Conservation (phyloP, 257 asterid species). For the Plantago major region DNA sequence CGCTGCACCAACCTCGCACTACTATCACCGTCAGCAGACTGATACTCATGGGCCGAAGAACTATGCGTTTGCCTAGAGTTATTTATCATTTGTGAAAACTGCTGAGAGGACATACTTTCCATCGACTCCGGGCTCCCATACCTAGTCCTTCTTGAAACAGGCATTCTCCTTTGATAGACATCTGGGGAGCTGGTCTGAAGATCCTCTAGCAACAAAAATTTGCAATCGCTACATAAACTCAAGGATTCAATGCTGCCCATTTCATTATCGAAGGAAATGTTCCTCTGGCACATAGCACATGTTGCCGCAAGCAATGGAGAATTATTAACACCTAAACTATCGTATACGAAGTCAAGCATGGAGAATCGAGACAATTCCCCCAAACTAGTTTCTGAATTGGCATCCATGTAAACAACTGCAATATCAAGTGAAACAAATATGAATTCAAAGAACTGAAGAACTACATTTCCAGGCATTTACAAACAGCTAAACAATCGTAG, state of each 20-base stretch:
- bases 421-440: background rate
- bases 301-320: slow-evolving; percentile 18
- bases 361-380: slow-evolving; percentile 36
- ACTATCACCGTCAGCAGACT: slow-evolving; percentile 42
- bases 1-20: slow-evolving; percentile 32
- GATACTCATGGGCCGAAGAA: slow-evolving; percentile 38
- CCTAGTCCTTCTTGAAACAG: slow-evolving; percentile 38
- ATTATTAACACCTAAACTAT: slow-evolving; percentile 21
- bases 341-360: slow-evolving; percentile 21
- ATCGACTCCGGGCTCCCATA: slow-evolving; percentile 53
- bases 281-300: slow-evolving; percentile 63
- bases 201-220: slow-evolving; percentile 69
- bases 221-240: slow-evolving; percentile 71
- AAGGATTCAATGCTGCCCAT: slow-evolving; percentile 40
- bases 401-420: slow-evolving; percentile 48
- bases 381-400: slow-evolving; percentile 31
- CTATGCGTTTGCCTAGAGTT: slow-evolving; percentile 52
- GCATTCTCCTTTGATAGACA: slow-evolving; percentile 31
- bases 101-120: slow-evolving; percentile 60
- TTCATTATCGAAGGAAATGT: slow-evolving; percentile 35
- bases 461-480: too few relatives aligned
- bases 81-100: slow-evolving; percentile 44
- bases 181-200: slow-evolving; percentile 49
- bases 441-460: background rate
- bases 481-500: slow-evolving; percentile 1